A percentile compares a stretch with the other conserved stretches of the same genome.
phyloP scores from a whole-genome alignment of 495 filamentous ascomycete genomes.

The Neurospora intermedia region DNA sequence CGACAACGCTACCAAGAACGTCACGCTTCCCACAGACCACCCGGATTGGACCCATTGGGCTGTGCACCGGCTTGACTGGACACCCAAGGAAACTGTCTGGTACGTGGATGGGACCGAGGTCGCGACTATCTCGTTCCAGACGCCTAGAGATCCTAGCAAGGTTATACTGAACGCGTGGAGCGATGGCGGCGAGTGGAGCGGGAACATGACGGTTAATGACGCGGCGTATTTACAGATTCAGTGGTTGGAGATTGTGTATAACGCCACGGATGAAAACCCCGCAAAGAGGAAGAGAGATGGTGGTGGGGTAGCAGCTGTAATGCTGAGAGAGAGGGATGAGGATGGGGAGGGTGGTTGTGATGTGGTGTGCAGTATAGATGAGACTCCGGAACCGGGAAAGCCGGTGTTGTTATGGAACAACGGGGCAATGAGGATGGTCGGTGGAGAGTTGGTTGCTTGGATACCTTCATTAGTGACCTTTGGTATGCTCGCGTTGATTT shows the following conservation, averaged over 20 bases:
- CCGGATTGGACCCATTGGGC: slow-evolving; percentile 55
- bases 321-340: slow-evolving; percentile 9
- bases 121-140: slow-evolving; percentile 49
- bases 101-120: slow-evolving; percentile 50
- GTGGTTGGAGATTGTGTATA: slow-evolving; percentile 66
- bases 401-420: slow-evolving; percentile 35
- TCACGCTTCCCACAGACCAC: slow-evolving; percentile 31
- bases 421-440: slow-evolving; percentile 11
- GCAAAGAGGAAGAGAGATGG: neutral
- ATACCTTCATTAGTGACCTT: neutral
- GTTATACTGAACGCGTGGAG: slow-evolving; percentile 68
- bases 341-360: slow-evolving; percentile 21
- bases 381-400: slow-evolving; percentile 28
- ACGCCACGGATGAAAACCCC: slow-evolving; percentile 28
- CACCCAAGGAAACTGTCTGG: slow-evolving; percentile 49
- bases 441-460: slow-evolving; percentile 1
- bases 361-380: slow-evolving; percentile 41
- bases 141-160: slow-evolving; percentile 46
- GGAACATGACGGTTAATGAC: slow-evolving; percentile 51
- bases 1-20: slow-evolving; percentile 33
- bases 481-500: slow-evolving; percentile 3
- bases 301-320: neutral
- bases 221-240: slow-evolving; percentile 59
- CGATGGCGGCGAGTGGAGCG: slow-evolving; percentile 62
- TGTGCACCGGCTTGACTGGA: slow-evolving; percentile 67